Evolutionary conservation across 257 asterid genomes (phyloP).

Genomic region (Paulownia fortunei): DNA sequence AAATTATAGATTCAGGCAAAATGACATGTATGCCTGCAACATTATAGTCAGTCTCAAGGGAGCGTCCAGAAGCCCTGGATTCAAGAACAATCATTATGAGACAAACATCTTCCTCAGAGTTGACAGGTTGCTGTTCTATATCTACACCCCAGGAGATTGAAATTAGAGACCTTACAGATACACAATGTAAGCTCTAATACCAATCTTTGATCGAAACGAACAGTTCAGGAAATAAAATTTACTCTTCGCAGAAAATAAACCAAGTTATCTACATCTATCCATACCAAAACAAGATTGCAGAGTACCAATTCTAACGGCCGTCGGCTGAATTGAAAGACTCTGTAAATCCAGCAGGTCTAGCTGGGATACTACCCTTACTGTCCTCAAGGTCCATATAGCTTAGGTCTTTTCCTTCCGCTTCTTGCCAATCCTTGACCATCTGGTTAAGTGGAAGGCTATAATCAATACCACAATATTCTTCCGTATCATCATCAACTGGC

Average conservation of each 20-base stretch:
- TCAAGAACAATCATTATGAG: no score
- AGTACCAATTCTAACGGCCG: conserved; percentile 54
- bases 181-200: neutral
- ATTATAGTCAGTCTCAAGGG: no score
- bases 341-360: conserved; percentile 86
- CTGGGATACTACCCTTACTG: conserved; percentile 88
- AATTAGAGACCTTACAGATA: neutral
- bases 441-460: conserved; percentile 92
- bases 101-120: no score
- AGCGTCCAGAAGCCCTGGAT: no score
- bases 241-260: conserved; percentile 24
- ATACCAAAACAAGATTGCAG: neutral
- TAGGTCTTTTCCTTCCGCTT: conserved; percentile 67
- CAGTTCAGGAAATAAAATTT: neutral
- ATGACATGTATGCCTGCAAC: no score
- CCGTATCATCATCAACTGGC: conserved; percentile 69
- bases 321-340: conserved; percentile 90
- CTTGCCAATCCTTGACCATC: conserved; percentile 96
- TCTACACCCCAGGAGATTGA: conserved; percentile 18
- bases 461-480: conserved; percentile 85
- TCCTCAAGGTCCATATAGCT: conserved; percentile 74
- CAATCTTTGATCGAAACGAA: neutral
- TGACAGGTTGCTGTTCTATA: conserved; percentile 24
- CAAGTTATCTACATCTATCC: conserved; percentile 34
- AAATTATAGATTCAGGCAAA: no score